These are phyloP conservation scores for Kwoniella pini DNA, from an alignment of 768 basidiomycete genomes.

Conservation along the genomic window DNA sequence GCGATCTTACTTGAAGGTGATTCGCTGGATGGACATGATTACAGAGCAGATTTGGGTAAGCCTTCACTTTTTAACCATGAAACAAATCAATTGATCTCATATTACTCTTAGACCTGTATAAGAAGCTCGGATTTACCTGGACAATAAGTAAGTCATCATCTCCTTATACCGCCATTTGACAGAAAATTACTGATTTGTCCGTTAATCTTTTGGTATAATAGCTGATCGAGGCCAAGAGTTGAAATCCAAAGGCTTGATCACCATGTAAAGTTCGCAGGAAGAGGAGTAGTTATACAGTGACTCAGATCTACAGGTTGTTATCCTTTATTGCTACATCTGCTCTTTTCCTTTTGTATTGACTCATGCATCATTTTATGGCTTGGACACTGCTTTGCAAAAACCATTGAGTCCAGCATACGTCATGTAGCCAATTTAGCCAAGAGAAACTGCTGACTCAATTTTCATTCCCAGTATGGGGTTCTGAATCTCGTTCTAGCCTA, in stretches of 20 bases:
- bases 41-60: constrained; percentile 13
- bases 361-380: too few relatives aligned
- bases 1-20: constrained; percentile 5
- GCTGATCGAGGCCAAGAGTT: constrained; percentile 13
- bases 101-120: neutral
- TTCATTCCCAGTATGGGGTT: too few relatives aligned
- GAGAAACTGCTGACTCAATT: too few relatives aligned
- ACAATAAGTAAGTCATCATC: constrained; percentile 11
- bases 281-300: too few relatives aligned
- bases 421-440: too few relatives aligned
- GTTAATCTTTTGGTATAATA: neutral
- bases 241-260: constrained; percentile 5
- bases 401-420: too few relatives aligned
- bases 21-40: constrained; percentile 14
- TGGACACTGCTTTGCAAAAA: too few relatives aligned
- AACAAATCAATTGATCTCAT: neutral
- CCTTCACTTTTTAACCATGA: neutral
- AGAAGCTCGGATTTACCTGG: constrained; percentile 12
- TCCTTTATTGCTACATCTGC: too few relatives aligned
- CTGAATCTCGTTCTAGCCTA: too few relatives aligned
- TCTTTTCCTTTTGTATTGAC: too few relatives aligned
- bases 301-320: too few relatives aligned
- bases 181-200: neutral
- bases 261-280: neutral
- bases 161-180: neutral